A percentile compares a stretch with the other conserved stretches of the same genome.
Conservation (phyloP, 2,329 filamentous ascomycete genomes). For the Aspergillus sp. region DNA sequence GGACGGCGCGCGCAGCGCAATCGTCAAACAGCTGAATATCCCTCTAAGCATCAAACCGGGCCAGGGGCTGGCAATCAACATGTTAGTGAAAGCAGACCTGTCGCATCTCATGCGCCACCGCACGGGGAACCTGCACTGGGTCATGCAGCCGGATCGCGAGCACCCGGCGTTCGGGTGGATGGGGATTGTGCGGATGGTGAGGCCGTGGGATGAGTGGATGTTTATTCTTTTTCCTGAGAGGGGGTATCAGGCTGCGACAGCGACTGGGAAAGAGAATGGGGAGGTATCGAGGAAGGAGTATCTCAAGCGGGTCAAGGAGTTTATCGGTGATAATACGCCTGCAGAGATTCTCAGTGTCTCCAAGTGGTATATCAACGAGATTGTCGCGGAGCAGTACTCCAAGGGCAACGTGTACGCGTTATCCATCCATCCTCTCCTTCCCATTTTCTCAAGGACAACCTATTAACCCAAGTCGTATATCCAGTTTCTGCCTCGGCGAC, state of each 20-base stretch:
- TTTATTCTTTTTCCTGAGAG: constrained; percentile 49
- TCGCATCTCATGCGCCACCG: constrained; percentile 32
- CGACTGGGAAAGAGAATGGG: constrained; percentile 43
- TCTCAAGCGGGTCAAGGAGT: constrained; percentile 39
- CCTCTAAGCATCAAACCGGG: constrained; percentile 43
- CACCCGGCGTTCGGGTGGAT: constrained; percentile 50
- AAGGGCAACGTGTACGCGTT: constrained; percentile 43
- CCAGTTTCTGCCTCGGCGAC: constrained; percentile 53
- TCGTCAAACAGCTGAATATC: constrained; percentile 44
- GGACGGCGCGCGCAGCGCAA: constrained; percentile 48
- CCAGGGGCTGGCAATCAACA: constrained; percentile 47
- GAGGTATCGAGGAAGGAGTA: no score
- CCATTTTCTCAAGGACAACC: constrained; percentile 1
- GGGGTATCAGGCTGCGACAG: constrained; percentile 24
- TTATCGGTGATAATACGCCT: constrained; percentile 52
- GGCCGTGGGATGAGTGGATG: constrained; percentile 61
- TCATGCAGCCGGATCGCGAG: constrained; percentile 52
- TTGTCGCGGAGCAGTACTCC: constrained; percentile 54
- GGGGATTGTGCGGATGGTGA: constrained; percentile 55
- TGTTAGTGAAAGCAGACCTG: constrained; percentile 49
- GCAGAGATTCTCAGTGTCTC: constrained; percentile 51
- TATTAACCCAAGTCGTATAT: background rate
- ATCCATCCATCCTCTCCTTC: background rate
- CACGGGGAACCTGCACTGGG: constrained; percentile 58
- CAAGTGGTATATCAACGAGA: constrained; percentile 60